Evolutionary conservation across 208 protist species (phyloP).

Genomic region (Wallacemonas rigidus): DNA sequence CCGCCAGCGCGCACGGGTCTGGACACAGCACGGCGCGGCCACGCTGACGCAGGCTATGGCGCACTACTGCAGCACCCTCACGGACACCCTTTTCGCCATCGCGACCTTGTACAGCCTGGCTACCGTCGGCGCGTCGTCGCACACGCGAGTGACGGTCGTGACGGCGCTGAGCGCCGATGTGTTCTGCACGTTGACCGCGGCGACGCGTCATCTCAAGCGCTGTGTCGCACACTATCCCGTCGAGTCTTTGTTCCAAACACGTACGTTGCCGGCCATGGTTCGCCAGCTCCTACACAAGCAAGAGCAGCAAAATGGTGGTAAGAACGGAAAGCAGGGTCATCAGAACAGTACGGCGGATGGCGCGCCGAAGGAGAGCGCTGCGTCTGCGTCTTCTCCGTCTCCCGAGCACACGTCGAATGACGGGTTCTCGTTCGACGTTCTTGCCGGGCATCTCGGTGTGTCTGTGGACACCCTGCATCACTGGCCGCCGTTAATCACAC

Average conservation of each 20-base stretch:
- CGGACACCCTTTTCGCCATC: conserved; percentile 21
- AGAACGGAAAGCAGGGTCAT: background rate
- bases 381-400: too few relatives aligned
- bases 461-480: background rate
- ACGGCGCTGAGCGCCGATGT: background rate
- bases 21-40: conserved; percentile 29
- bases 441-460: background rate
- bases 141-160: background rate
- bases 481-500: background rate
- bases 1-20: conserved; percentile 24
- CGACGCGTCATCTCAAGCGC: conserved; percentile 28
- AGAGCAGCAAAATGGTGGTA: conserved; percentile 26
- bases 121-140: background rate
- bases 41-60: conserved; percentile 52
- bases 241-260: conserved; percentile 29
- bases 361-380: too few relatives aligned
- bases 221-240: conserved; percentile 44
- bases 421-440: background rate
- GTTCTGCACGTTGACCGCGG: conserved; percentile 25
- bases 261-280: conserved; percentile 50
- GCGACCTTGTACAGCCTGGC: background rate
- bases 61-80: conserved; percentile 33
- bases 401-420: background rate
- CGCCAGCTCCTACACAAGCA: conserved; percentile 48
- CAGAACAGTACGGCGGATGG: background rate